Evolutionary conservation across 495 filamentous ascomycete species (phyloP).

Genomic region (Lichenothelia convexa): DNA sequence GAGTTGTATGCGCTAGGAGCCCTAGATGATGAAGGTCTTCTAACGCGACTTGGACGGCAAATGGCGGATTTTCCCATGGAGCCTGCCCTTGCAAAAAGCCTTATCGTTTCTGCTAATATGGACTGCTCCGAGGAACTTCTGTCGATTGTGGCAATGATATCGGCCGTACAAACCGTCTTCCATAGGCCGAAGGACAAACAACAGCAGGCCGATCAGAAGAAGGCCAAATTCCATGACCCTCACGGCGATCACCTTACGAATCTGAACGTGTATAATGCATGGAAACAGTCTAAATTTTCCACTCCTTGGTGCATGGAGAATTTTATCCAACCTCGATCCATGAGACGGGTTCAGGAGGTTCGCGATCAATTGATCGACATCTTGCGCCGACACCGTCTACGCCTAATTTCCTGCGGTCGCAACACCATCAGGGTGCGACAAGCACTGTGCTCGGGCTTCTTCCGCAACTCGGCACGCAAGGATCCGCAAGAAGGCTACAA

Average conservation of each 20-base stretch:
- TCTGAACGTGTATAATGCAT: constrained; percentile 89
- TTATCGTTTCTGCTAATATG: constrained; percentile 74
- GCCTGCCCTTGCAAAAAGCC: constrained; percentile 70
- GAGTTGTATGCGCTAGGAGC: constrained; percentile 86
- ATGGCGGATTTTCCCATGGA: constrained; percentile 98
- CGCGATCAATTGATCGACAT: constrained; percentile 82
- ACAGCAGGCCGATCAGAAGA: constrained; percentile 89
- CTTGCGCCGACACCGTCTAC: constrained; percentile 77
- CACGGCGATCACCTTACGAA: constrained; percentile 87
- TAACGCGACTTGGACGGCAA: constrained; percentile 82
- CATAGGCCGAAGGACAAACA: constrained; percentile 96
- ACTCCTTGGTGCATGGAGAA: constrained; percentile 95
- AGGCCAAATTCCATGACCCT: constrained; percentile 90
- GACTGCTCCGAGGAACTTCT: constrained; percentile 87
- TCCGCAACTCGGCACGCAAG: constrained; percentile 86
- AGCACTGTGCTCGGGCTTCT: constrained; percentile 83
- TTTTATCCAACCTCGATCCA: constrained; percentile 81
- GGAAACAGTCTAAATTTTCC: constrained; percentile 66
- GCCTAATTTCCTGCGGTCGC: constrained; percentile 63
- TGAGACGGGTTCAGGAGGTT: constrained; percentile 80
- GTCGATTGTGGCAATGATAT: constrained; percentile 88
- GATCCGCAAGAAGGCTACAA: constrained; percentile 95
- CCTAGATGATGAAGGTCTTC: constrained; percentile 85
- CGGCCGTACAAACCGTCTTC: constrained; percentile 57
- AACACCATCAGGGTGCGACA: constrained; percentile 80